These are phyloP conservation scores for Fraxinus baroniana DNA, from an alignment of 305 asterid species.

Conservation along the genomic window DNA sequence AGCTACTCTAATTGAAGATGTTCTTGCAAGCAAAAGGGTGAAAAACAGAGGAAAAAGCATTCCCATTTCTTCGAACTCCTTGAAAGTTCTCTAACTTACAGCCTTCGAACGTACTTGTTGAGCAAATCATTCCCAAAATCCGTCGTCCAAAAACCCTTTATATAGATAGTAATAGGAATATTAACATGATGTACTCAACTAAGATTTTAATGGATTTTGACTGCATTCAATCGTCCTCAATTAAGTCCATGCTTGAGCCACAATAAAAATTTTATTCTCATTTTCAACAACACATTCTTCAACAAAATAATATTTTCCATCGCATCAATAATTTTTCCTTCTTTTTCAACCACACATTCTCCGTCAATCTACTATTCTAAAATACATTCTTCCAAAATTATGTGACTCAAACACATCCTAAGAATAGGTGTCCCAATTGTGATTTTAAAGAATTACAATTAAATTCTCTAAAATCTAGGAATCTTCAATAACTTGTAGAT, in stretches of 20 bases:
- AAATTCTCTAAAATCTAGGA: neutral
- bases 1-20: constrained; percentile 37
- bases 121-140: neutral
- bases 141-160: neutral
- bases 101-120: neutral
- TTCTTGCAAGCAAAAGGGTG: constrained; percentile 35
- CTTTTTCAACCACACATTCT: no score
- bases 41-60: constrained; percentile 29
- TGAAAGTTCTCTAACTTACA: constrained; percentile 9
- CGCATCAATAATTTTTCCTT: no score
- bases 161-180: neutral
- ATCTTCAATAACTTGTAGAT: neutral
- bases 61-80: constrained; percentile 27
- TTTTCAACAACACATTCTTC: no score
- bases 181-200: neutral
- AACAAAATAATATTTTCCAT: no score
- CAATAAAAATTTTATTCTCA: no score
- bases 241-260: no score
- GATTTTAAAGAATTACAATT: no score
- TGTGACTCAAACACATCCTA: no score
- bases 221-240: neutral
- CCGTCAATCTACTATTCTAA: no score
- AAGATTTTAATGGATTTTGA: no score
- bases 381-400: no score
- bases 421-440: neutral